Base-by-base conservation (phyloP, 177 flowering plant species). In the Vitis hybrid region DNA sequence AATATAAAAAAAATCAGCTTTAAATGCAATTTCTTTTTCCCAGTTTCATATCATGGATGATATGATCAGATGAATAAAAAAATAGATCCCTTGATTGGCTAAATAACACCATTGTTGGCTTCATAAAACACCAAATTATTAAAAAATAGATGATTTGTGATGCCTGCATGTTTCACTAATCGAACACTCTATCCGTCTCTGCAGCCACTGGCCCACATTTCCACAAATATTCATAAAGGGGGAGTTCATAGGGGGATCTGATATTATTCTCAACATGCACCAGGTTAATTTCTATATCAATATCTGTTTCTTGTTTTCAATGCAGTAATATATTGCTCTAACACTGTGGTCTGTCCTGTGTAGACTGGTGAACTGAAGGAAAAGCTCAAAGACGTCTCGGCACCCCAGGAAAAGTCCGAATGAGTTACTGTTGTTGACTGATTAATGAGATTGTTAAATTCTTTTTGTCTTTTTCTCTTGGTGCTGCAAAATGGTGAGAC, bases 181-280 rank as follows among this genome's bases (percentile, higher is more conserved):
- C 29, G 8, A 33, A 33, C 5, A 1, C 39, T 6, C n/a, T n/a
- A 5, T 65, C 15, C 57, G 18, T 65, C 7, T 68, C 16, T 80
- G 84, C 81, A 92, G 94, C 84, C 58, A 81, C 71, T 90, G 96
- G 94, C 94, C 96, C 1, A 90, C 97, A 60, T 92, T 92, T 77
- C 97, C 97, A 4, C 97, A 92, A 69, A 81, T 92, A 74, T 92
- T 90, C 71, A 92, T 92, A 74, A 92, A 88, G 60, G 97, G 97
- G 56, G 96, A 92, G 80, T 90, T 92, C 65, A 63, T 92, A 67
- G 97, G 97, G 19, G 96, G 96, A 48, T 92, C 94, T 15, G 97
- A 92, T 81, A 89, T 92, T 50, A 84, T 92, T 61, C 85, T 92
- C 21, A 85, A 75, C 51, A 81, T 92, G 94, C 97, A 90, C 69